Evolutionary conservation across 495 filamentous ascomycete species (phyloP), one percentile per base, ranked within the genome.

Genomic region (Viridothelium virens): DNA sequence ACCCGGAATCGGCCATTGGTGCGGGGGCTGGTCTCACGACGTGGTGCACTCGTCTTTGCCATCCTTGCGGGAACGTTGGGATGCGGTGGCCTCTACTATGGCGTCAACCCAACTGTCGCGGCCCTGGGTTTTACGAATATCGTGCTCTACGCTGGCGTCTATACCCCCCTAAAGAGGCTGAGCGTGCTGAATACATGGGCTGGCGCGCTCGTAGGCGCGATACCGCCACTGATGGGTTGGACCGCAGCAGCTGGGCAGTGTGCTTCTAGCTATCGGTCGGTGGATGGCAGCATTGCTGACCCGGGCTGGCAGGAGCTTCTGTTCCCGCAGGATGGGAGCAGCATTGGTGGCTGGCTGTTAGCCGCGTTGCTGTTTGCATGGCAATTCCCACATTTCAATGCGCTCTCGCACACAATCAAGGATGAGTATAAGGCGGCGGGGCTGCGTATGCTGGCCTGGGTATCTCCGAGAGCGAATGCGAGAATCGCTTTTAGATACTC

Each of bases 371-470:
- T 98, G 6, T 95, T 96, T 67, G 90, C 91, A 1, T 98, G 94
- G 94, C 94, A 98, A 75, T 97, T 97, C 72, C 91, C 94, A 12
- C 94, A 98, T 74, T 98, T 98, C 80, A 97, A 96, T 80, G 87
- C 91, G 0, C 80, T 98, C 10, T 91, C 88, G 33, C 94, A 91
- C 83, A 77, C 84, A 10, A 94, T 97, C 65, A 81, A 90, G 7
- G 89, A 96, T 1, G 95, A 98, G 71, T 98, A 98, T 78, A 87
- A 85, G 69, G 79, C 81, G 6, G 94, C 92, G 0, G 94, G 94
- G 0, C 91, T 97, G 75, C 80, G 87, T 67, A 98, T 98, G 94
- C 83, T 97, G 33, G 83, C 80, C 65, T 97, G 92, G 90, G 84
- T 86, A 33, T 95, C 97, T 74, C 91, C 91, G 2, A 84, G 86